Conservation (phyloP, 1,284 basidiomycete species). For the Trametes polyzona region DNA sequence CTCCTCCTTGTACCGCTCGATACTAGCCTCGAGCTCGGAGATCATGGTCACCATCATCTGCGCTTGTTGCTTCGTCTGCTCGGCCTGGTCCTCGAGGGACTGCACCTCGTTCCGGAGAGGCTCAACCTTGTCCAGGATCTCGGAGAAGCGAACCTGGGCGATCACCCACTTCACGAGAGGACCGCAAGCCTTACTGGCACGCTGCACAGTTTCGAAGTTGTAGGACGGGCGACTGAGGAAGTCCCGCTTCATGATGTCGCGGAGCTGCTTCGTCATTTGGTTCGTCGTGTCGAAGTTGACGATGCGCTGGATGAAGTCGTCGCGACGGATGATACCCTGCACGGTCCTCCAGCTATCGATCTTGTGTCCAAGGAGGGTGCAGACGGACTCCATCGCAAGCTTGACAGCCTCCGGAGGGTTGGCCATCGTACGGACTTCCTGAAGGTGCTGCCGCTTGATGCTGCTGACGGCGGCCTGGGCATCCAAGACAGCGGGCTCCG, state of each 20-base stretch:
- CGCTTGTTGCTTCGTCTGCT: conserved; percentile 93
- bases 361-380: conserved; percentile 96
- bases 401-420: conserved; percentile 99
- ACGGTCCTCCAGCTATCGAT: conserved; percentile 98
- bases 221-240: conserved; percentile 91
- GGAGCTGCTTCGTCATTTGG: conserved; percentile 88
- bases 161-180: conserved; percentile 99
- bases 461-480: conserved; percentile 95
- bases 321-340: conserved; percentile 94
- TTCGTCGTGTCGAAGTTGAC: conserved; percentile 95
- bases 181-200: conserved; percentile 96
- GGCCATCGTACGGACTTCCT: conserved; percentile 98
- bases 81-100: conserved; percentile 90
- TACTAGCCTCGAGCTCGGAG: conserved; percentile 90
- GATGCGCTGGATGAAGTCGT: conserved; percentile 97
- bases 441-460: conserved; percentile 96
- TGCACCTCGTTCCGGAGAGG: conserved; percentile 96
- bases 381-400: conserved; percentile 98
- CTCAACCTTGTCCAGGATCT: conserved; percentile 97
- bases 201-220: conserved; percentile 96
- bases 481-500: conserved; percentile 96
- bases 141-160: conserved; percentile 96
- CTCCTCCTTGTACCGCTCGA: conserved; percentile 95
- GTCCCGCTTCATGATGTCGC: conserved; percentile 93
- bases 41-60: conserved; percentile 91